Base-by-base conservation (phyloP, 2,329 filamentous ascomycete species). In the Phymatotrichopsis omnivora region DNA sequence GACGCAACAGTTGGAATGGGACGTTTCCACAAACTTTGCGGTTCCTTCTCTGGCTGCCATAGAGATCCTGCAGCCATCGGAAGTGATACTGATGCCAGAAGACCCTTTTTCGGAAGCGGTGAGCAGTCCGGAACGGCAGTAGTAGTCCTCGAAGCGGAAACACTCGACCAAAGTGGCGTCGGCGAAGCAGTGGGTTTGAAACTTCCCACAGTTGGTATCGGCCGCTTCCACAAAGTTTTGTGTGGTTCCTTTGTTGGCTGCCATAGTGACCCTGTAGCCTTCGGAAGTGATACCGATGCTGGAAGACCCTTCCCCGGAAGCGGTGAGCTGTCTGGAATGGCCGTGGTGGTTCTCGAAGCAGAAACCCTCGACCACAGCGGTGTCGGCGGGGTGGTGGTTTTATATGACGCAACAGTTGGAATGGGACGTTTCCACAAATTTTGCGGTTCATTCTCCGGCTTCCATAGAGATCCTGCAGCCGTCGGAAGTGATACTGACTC, bases 361-460 rank as follows among this genome's bases (percentile, higher is more conserved):
- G 27, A 35, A n/a, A 47, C 46, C 14, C 43, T 48, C 8, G 50
- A 41, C 52, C 52, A 54, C n/a, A 54, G 47, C 12, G 37, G 42
- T 7, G 44, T 24, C 5, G 42, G 24, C 16, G 23, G 8, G 10
- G 28, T 37, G 11, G 34, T 46, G 30, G 16, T 45, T 10, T 20
- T 39, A 24, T 20, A 36, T 24, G 42, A n/a, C 10, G 30, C 27
- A 10, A 34, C n/a, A n/a, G 42, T 45, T 31, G 29, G 27, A 27
- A 42, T 41, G 20, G 31, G 5, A 20, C 25, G 48, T 27, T 41
- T 48, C 48, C 48, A 51, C 12, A 51, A 45, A 11, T 32, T 35
- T 14, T 44, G 37, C 20, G 31, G 10, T n/a, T 28, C 27, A 28
- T 28, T 29, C 28, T 41, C 43, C 14, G 40, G 27, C 25, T 39